A percentile compares a stretch with the other conserved stretches of the same genome.
phyloP scores from a whole-genome alignment of 495 filamentous ascomycete genomes.

The Zalerion maritima region DNA sequence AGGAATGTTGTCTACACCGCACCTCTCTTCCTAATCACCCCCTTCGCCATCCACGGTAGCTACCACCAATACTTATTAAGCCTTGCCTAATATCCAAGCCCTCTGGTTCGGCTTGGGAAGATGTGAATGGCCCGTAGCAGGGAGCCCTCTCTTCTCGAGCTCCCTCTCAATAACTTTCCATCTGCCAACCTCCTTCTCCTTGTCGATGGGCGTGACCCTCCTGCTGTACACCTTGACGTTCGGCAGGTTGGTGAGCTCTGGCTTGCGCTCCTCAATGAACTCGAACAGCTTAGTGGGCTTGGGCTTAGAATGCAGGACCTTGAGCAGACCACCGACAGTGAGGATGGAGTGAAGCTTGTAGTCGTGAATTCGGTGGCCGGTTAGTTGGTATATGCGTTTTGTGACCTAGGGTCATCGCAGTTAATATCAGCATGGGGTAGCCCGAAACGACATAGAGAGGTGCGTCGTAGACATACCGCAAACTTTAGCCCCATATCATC shows the following conservation, averaged over 20 bases:
- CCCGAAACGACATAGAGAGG: slow-evolving; percentile 1
- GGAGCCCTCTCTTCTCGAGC: slow-evolving; percentile 47
- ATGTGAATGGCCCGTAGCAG: slow-evolving; percentile 27
- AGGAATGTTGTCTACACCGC: no score
- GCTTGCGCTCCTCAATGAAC: slow-evolving; percentile 21
- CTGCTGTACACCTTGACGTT: slow-evolving; percentile 54
- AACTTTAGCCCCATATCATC: slow-evolving; percentile 50
- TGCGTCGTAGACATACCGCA: slow-evolving; percentile 39
- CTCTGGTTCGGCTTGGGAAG: no score
- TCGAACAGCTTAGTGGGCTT: slow-evolving; percentile 42
- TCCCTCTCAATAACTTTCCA: slow-evolving; percentile 73
- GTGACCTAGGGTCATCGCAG: slow-evolving; percentile 42
- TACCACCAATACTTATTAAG: no score
- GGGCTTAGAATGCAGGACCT: slow-evolving; percentile 36
- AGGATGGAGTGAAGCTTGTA: slow-evolving; percentile 36
- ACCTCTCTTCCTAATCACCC: no score
- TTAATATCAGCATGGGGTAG: slow-evolving; percentile 4
- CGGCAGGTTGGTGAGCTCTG: slow-evolving; percentile 34
- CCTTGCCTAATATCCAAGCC: no score
- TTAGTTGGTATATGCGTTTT: slow-evolving; percentile 66
- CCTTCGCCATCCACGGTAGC: no score
- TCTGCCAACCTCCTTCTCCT: slow-evolving; percentile 62
- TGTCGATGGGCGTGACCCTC: slow-evolving; percentile 49
- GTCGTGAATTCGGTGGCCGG: slow-evolving; percentile 59
- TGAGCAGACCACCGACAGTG: slow-evolving; percentile 42